Evolutionary conservation across 805 yeast species (phyloP).

Genomic region (Blastobotrys terrestris): DNA sequence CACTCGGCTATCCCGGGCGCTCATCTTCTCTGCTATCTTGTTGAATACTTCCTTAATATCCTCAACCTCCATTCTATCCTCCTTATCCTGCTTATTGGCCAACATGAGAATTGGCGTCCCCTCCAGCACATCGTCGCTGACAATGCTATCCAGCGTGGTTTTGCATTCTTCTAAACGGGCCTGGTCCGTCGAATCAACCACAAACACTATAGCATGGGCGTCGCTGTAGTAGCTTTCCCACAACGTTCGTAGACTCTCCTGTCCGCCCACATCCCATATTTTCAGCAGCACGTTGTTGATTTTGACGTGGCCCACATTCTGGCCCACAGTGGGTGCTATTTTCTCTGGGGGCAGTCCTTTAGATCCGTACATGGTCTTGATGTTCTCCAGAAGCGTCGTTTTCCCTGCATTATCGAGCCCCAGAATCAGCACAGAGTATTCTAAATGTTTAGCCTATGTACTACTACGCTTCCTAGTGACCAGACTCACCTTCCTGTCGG

Average conservation of each 20-base stretch:
- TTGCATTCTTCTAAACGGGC: conserved; percentile 78
- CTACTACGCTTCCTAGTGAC: not conserved
- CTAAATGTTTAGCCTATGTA: conserved; percentile 26
- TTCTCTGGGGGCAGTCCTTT: conserved; percentile 44
- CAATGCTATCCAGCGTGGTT: conserved; percentile 48
- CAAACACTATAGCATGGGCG: conserved; percentile 88
- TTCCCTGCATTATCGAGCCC: conserved; percentile 97
- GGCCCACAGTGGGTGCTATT: conserved; percentile 92
- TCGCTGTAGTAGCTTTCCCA: conserved; percentile 84
- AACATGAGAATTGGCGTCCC: conserved; percentile 90
- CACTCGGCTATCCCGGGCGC: conserved; percentile 87
- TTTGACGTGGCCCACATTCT: conserved; percentile 49
- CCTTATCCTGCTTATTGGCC: conserved; percentile 88
- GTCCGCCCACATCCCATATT: conserved; percentile 98
- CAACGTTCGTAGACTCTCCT: conserved; percentile 70
- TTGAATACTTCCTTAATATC: conserved; percentile 80
- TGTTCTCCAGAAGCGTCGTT: conserved; percentile 69
- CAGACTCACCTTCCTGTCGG: conserved; percentile 42
- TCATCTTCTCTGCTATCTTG: conserved; percentile 71
- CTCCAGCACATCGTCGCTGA: conserved; percentile 54
- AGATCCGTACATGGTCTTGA: conserved; percentile 45
- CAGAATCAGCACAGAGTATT: conserved; percentile 70
- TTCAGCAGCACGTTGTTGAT: conserved; percentile 45
- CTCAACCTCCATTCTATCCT: conserved; percentile 63
- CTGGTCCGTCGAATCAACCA: conserved; percentile 86